Conservation (phyloP, 2,329 filamentous ascomycete genomes). For the Diplodia sapinea region DNA sequence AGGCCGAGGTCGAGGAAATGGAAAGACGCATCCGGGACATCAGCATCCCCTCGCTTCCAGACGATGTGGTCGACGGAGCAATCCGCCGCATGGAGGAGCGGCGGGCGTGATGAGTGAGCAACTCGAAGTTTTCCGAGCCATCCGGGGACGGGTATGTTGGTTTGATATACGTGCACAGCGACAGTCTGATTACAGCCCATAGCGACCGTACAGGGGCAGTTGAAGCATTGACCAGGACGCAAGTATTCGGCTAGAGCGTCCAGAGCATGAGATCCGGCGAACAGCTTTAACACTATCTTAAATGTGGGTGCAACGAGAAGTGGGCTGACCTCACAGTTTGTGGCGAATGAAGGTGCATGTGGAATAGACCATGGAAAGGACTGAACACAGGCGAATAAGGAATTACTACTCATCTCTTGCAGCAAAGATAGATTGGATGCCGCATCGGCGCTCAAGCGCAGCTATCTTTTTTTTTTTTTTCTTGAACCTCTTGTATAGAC, state of each 20-base stretch:
- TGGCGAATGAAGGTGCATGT: background rate
- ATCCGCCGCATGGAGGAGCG: slow-evolving; percentile 30
- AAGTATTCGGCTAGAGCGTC: too few relatives aligned
- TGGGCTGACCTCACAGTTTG: background rate
- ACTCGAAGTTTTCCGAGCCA: background rate
- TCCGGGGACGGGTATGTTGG: background rate
- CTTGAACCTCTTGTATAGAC: background rate
- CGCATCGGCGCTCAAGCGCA: background rate
- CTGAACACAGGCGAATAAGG: background rate
- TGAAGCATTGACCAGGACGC: background rate
- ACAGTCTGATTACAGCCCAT: too few relatives aligned
- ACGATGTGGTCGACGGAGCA: slow-evolving; percentile 31
- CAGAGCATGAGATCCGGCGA: background rate
- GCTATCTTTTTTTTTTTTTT: background rate
- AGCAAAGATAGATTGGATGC: background rate
- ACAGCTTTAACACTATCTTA: background rate
- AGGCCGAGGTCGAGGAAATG: background rate
- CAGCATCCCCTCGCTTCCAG: slow-evolving; percentile 29
- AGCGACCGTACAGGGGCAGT: background rate
- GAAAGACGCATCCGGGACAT: slow-evolving; percentile 6
- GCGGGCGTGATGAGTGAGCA: background rate
- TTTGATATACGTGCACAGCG: too few relatives aligned
- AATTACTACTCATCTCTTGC: background rate
- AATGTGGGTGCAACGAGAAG: background rate
- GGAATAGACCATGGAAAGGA: background rate